Evolutionary conservation across 2,329 filamentous ascomycete species (phyloP).

Genomic region (Rhytidhysteron rufulum): DNA sequence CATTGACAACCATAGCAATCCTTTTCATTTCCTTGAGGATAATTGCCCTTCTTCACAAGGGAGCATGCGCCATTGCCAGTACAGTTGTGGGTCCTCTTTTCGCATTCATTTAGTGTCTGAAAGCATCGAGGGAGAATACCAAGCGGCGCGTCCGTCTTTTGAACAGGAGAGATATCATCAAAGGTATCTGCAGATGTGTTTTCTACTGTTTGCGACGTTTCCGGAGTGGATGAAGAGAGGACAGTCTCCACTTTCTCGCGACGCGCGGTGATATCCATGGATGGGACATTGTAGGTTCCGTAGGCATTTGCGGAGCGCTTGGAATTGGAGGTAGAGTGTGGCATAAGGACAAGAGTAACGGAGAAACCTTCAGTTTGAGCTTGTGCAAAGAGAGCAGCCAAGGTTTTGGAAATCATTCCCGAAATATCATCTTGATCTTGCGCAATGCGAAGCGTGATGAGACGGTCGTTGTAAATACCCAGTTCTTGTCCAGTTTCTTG

Average conservation of each 20-base stretch:
- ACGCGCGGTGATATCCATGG: conserved; percentile 15
- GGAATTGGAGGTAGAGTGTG: conserved; percentile 18
- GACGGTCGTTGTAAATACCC: conserved; percentile 25
- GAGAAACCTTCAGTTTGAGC: conserved; percentile 15
- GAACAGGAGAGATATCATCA: conserved; percentile 25
- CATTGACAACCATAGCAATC: conserved; percentile 80
- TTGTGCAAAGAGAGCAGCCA: conserved; percentile 7
- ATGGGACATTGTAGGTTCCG: conserved; percentile 29
- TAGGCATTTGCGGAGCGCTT: conserved; percentile 34
- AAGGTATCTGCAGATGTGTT: conserved; percentile 16
- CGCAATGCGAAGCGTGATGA: conserved; percentile 21
- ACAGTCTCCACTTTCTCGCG: conserved; percentile 28
- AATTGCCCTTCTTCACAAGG: conserved; percentile 54
- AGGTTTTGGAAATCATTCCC: conserved; percentile 1
- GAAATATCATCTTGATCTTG: conserved; percentile 11
- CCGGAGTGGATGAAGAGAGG: conserved; percentile 22
- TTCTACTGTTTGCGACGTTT: conserved; percentile 11
- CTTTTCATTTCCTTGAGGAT: conserved; percentile 35
- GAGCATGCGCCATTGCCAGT: conserved; percentile 76
- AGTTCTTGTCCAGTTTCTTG: conserved; percentile 4
- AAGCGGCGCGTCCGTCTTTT: conserved; percentile 31
- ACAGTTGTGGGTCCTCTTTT: conserved; percentile 69
- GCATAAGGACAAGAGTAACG: conserved; percentile 37
- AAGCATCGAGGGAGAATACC: conserved; percentile 72
- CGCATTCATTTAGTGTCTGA: conserved; percentile 63